A percentile compares a stretch with the other conserved stretches of the same genome.
phyloP scores from a whole-genome alignment of 1,284 basidiomycete genomes.

The Takashimella tepidaria region DNA sequence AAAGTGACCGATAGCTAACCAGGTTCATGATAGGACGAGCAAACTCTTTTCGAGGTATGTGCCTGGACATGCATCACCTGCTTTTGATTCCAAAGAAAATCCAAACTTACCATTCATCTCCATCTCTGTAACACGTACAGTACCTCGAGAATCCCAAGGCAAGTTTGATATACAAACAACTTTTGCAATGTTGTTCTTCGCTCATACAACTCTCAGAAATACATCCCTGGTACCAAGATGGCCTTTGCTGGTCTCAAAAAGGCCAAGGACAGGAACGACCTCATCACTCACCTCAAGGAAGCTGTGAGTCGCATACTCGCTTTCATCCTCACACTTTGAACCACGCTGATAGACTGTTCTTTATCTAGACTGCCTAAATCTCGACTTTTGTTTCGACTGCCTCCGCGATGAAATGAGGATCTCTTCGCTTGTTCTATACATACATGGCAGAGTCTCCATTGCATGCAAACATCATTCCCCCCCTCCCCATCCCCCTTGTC shows the following conservation, averaged over 20 bases:
- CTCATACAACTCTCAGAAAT: slow-evolving; percentile 54
- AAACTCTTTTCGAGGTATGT: slow-evolving; percentile 44
- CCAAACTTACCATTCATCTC: no score
- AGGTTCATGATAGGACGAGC: slow-evolving; percentile 24
- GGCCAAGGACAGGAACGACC: slow-evolving; percentile 89
- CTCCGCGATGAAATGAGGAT: no score
- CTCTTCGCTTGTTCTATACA: no score
- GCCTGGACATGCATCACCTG: neutral
- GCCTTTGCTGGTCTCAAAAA: slow-evolving; percentile 97
- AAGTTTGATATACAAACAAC: neutral
- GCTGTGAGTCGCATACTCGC: slow-evolving; percentile 24
- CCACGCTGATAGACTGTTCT: no score
- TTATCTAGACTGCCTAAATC: neutral
- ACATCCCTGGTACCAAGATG: slow-evolving; percentile 94
- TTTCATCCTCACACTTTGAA: neutral
- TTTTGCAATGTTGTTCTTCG: no score
- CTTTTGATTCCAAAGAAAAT: no score
- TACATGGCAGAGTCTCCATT: neutral
- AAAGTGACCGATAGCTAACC: no score
- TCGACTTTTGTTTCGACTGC: neutral
- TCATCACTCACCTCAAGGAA: slow-evolving; percentile 49
- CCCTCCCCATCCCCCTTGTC: neutral
- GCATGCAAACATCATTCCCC: neutral
- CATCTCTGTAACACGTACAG: neutral
- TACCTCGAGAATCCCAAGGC: slow-evolving; percentile 76